Evolutionary conservation across 768 basidiomycete genomes (phyloP), one percentile per base, ranked within the genome.

Genomic region (Albatrellus ellisii): DNA sequence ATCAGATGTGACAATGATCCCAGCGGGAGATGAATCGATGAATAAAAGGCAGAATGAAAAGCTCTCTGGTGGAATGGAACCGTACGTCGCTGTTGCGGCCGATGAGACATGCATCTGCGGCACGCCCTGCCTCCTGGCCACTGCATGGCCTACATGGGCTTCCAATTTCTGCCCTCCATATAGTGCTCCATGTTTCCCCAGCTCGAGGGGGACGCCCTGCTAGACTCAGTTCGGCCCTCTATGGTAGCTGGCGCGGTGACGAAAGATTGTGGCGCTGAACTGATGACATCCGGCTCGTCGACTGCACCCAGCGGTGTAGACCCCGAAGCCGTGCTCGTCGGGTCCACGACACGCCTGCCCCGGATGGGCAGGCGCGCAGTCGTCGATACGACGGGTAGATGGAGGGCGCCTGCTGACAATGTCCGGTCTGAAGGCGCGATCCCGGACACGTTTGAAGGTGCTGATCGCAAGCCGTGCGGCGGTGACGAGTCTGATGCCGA

Each of bases 181-280:
- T 52, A 56, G 36, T 67, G 64, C 18, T 65, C 58, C 24, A 59
- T 42, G 20, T 61, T 65, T 22, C 64, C 65, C 73, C 70, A 73
- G 52, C 69, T 75, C 36, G 65, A 57, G 14, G 67, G 62, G 27
- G 65, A 68, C 18, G 59, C 58, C 26, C 62, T 68, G 41, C 70
- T 67, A 41, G 68, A 65, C 33, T 72, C 76, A 14, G 77, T 69
- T 18, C 73, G 71, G 12, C 45, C 36, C 21, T 67, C 67, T 9
- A 78, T 55, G 6, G 77, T 79, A 36, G 70, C 68, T 31, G 82
- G 68, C 14, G 72, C 70, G 4, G 81, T 81, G 17, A 83, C 68
- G 49, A 82, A 79, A 43, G 80, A 83, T 45, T 68, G 67, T 2
- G 73, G 67, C 10, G 81, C 80, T 0, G 78, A 79, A 56, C 80